These are phyloP conservation scores for Xylaria telfairii DNA, from an alignment of 495 filamentous ascomycete species.

Conservation along the genomic window DNA sequence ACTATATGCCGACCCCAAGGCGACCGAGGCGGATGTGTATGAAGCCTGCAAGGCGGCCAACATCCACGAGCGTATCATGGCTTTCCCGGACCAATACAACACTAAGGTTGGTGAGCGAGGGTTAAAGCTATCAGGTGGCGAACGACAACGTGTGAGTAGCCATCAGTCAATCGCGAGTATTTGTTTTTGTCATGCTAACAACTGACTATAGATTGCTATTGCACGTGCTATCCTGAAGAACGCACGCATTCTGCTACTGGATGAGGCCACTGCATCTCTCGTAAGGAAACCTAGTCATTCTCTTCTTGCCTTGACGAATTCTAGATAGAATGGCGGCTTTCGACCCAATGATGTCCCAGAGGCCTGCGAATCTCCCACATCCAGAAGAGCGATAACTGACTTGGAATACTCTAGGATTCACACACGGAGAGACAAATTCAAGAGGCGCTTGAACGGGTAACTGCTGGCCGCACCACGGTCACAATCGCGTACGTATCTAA, in stretches of 20 bases:
- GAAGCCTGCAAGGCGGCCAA: slow-evolving; percentile 78
- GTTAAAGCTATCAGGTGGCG: slow-evolving; percentile 78
- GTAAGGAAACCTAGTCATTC: neutral
- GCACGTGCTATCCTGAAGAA: slow-evolving; percentile 64
- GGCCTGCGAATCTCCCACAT: neutral
- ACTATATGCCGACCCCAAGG: slow-evolving; percentile 77
- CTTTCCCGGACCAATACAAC: slow-evolving; percentile 80
- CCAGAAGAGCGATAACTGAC: neutral
- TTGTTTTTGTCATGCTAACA: slow-evolving; percentile 42
- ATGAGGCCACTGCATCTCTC: slow-evolving; percentile 60
- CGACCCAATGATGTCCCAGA: neutral
- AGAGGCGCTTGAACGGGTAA: slow-evolving; percentile 71
- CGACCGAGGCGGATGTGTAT: slow-evolving; percentile 76
- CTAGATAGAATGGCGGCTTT: neutral
- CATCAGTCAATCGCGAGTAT: neutral
- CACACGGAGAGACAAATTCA: slow-evolving; percentile 88
- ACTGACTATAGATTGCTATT: slow-evolving; percentile 59
- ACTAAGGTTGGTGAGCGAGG: slow-evolving; percentile 88
- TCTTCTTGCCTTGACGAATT: neutral
- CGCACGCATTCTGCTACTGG: slow-evolving; percentile 57
- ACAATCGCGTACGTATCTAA: slow-evolving; percentile 43
- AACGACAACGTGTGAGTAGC: slow-evolving; percentile 69
- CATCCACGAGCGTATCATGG: slow-evolving; percentile 84
- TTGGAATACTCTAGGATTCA: slow-evolving; percentile 42
- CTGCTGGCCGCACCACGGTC: slow-evolving; percentile 71